These are phyloP conservation scores for Podospora conica DNA, from an alignment of 495 filamentous ascomycete genomes.

Conservation along the genomic window DNA sequence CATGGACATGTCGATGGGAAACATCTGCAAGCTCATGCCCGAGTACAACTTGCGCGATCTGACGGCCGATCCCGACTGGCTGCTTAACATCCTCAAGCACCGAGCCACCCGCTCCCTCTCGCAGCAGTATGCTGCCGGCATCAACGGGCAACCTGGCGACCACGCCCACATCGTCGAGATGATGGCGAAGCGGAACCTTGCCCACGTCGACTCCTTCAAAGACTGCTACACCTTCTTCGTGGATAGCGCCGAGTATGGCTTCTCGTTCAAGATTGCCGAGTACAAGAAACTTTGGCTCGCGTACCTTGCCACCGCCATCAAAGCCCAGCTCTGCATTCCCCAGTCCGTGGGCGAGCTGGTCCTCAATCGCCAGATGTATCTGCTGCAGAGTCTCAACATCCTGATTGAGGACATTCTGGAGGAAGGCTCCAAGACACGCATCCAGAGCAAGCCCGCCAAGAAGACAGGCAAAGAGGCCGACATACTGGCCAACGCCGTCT, in stretches of 20 bases:
- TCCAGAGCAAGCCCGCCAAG: not conserved
- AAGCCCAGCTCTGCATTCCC: slow-evolving; percentile 22
- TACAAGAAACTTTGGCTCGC: not conserved
- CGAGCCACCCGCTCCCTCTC: slow-evolving; percentile 26
- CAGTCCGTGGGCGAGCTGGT: slow-evolving; percentile 27
- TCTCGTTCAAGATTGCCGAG: not conserved
- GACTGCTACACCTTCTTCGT: slow-evolving; percentile 23
- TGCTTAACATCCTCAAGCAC: slow-evolving; percentile 28
- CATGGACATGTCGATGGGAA: slow-evolving; percentile 18
- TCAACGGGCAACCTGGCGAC: slow-evolving; percentile 16
- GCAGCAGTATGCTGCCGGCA: slow-evolving; percentile 23
- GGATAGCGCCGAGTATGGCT: slow-evolving; percentile 19
- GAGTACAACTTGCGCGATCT: slow-evolving; percentile 39
- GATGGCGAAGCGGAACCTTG: slow-evolving; percentile 18
- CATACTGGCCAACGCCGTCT: not conserved
- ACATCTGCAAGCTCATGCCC: slow-evolving; percentile 24
- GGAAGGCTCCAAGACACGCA: slow-evolving; percentile 15
- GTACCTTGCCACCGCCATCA: slow-evolving; percentile 11
- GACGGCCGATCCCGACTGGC: slow-evolving; percentile 23
- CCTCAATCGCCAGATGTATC: slow-evolving; percentile 23
- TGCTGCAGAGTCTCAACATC: slow-evolving; percentile 22
- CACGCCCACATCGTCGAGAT: slow-evolving; percentile 18
- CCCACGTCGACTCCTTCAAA: slow-evolving; percentile 5
- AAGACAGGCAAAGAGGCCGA: not conserved
- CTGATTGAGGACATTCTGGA: slow-evolving; percentile 34